Conservation (phyloP, 768 basidiomycete species). For the Russula compacta region DNA sequence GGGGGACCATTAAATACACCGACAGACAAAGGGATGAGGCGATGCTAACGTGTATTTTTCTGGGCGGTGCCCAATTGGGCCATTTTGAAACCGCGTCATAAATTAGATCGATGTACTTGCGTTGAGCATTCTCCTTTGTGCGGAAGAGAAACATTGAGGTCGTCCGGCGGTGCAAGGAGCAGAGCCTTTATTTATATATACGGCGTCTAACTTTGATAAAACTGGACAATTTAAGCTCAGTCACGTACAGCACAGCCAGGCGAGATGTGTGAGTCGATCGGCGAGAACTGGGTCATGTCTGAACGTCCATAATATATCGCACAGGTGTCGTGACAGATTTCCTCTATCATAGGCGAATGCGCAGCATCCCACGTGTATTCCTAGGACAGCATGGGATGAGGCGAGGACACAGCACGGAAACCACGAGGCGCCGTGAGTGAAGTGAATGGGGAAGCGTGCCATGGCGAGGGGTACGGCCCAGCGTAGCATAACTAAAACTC, state of each 20-base stretch:
- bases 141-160: slow-evolving; percentile 4
- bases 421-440: background rate
- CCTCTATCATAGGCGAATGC: background rate
- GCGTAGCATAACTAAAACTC: background rate
- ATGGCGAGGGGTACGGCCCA: background rate
- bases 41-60: background rate
- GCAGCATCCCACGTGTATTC: background rate
- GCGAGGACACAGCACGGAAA: background rate
- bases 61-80: slow-evolving; percentile 6
- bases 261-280: background rate
- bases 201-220: background rate
- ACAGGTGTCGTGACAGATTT: background rate
- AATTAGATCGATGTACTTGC: slow-evolving; percentile 13
- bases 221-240: background rate
- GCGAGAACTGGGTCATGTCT: background rate
- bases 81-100: background rate
- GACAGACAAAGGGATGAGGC: background rate
- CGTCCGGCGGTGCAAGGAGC: background rate
- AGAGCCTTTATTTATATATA: background rate
- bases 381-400: background rate
- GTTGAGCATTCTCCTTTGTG: background rate
- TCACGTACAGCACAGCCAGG: background rate
- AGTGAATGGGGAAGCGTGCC: background rate
- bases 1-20: background rate
- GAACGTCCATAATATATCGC: too few species aligned